phyloP scores from a whole-genome alignment of 352 stramenopile species.

The Phytophthora rubi region DNA sequence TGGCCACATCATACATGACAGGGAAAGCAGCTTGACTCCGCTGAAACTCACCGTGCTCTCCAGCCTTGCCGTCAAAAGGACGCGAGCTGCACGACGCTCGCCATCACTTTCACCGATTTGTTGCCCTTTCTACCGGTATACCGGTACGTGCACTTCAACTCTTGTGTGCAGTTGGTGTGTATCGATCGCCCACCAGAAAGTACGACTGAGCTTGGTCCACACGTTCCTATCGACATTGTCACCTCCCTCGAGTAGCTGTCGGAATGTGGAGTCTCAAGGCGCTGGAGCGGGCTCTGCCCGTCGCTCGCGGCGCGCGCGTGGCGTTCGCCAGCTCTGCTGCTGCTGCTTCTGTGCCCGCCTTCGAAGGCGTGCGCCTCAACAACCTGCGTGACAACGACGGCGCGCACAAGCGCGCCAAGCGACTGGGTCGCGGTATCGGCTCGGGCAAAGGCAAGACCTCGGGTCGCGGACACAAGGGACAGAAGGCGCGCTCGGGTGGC shows the following conservation, averaged over 20 bases:
- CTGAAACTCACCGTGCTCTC: constrained; percentile 84
- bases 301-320: constrained; percentile 23
- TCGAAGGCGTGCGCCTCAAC: constrained; percentile 80
- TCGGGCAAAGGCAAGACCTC: constrained; percentile 96
- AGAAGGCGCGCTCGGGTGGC: constrained; percentile 93
- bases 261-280: constrained; percentile 69
- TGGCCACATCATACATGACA: constrained; percentile 79
- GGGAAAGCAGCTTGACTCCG: constrained; percentile 81
- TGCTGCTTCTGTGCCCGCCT: constrained; percentile 42
- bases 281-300: constrained; percentile 58
- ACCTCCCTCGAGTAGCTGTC: constrained; percentile 1
- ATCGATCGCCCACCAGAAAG: constrained; percentile 2
- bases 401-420: constrained; percentile 90
- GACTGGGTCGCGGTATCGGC: constrained; percentile 92
- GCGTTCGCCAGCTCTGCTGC: constrained; percentile 50
- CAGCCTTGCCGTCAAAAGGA: constrained; percentile 35
- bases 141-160: background rate
- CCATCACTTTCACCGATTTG: constrained; percentile 31
- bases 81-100: too few species aligned
- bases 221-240: constrained; percentile 17
- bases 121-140: background rate
- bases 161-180: constrained; percentile 9
- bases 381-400: constrained; percentile 88
- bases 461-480: constrained; percentile 97
- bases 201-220: constrained; percentile 22